Evolutionary conservation across 768 basidiomycete species (phyloP), one percentile per base, ranked within the genome.

Genomic region (Kockovaella imperatae): DNA sequence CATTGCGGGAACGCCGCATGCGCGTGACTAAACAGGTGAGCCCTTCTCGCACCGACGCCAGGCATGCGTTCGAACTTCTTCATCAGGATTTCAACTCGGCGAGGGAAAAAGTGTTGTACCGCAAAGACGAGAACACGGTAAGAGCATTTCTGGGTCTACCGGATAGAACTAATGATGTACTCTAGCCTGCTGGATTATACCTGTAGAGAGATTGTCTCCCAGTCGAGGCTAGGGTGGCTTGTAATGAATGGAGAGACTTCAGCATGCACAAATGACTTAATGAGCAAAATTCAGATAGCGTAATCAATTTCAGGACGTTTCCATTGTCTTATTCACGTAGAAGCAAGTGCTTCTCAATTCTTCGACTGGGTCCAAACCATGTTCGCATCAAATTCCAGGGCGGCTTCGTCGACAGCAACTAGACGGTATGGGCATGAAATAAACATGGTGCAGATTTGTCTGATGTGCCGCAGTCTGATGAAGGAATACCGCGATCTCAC

Each of bases 61-160:
- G 59, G 81, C 84, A 5, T 28, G 20, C n/a, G 29, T 15, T 29
- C 32, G 18, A 13, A 20, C 43, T 38, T 30, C 28, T 93, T 13
- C 86, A 80, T 28, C 90, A 95, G 74, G 93, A 97, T 72, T 87
- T 97, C 61, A 83, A 86, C 3, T 68, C 83, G 11, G 93, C 93
- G 3, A 76, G 91, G 68, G 93, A 96, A 76, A 95, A 95, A 82
- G 90, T 87, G 13, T 68, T 99, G 39, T 93, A 96, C 75, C 79
- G 86, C 73, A 99, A 99, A 83, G 91, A 91, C 72, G 95, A 97
- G 75, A 89, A 87, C 56, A 89, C 87, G 4, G 64, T 67, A 42
- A 23, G 40, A 25, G 18, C 31, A 32, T 10, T 10, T n/a, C 13
- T 11, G 38, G 42, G 61, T 59, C 3, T 5, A 34, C 23, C 30